Evolutionary conservation across 805 yeast species (phyloP).

Genomic region (Candida gorgasii): DNA sequence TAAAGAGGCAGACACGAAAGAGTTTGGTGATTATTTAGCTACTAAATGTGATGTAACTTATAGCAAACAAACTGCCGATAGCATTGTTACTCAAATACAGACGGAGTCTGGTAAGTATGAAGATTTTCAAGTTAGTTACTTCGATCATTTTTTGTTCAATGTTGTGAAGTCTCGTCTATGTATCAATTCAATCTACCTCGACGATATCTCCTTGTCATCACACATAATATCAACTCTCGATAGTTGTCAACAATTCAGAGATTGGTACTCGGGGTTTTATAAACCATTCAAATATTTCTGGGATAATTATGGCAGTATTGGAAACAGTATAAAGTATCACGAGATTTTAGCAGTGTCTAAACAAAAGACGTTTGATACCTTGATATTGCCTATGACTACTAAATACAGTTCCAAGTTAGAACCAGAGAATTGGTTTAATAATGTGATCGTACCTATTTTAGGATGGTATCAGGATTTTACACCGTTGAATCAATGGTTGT

Average conservation of each 20-base stretch:
- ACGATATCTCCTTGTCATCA: slow-evolving; percentile 19
- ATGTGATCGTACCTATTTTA: slow-evolving; percentile 32
- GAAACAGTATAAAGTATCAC: slow-evolving; percentile 14
- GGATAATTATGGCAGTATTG: slow-evolving; percentile 23
- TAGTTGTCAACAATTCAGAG: slow-evolving; percentile 18
- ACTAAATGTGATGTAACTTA: slow-evolving; percentile 1
- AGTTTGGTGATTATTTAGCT: slow-evolving; percentile 14
- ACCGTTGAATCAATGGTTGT: slow-evolving; percentile 30
- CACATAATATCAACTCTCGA: slow-evolving; percentile 17
- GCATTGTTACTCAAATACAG: neutral
- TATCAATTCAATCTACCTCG: slow-evolving; percentile 21
- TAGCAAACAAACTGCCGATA: neutral
- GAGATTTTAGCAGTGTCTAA: slow-evolving; percentile 18
- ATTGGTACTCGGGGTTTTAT: slow-evolving; percentile 31
- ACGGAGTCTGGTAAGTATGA: neutral
- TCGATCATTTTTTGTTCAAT: slow-evolving; percentile 13
- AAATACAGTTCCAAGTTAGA: slow-evolving; percentile 17
- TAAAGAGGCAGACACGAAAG: slow-evolving; percentile 13
- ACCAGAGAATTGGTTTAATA: slow-evolving; percentile 23
- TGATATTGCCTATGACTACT: slow-evolving; percentile 25
- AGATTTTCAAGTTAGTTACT: neutral
- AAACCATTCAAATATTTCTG: slow-evolving; percentile 32
- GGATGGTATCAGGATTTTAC: slow-evolving; percentile 22
- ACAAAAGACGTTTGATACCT: slow-evolving; percentile 20
- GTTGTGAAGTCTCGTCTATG: slow-evolving; percentile 21